These are phyloP conservation scores for Fusarium bulbicola DNA, from an alignment of 2,329 filamentous ascomycete genomes.

Conservation along the genomic window DNA sequence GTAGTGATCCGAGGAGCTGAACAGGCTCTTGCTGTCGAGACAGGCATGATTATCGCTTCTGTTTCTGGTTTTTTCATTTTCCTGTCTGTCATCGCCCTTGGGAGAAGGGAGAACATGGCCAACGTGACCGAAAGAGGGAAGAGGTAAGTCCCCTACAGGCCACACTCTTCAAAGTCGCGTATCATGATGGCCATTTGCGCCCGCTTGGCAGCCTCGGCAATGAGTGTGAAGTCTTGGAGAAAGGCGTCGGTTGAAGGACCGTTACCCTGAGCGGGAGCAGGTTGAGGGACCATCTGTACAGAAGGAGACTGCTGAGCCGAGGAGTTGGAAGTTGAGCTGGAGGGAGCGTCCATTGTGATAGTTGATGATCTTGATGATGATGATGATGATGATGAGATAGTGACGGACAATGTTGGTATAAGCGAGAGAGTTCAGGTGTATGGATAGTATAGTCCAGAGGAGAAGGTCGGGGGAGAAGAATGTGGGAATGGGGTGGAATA, in stretches of 20 bases:
- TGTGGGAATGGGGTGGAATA: conserved; percentile 19
- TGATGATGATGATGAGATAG: conserved; percentile 10
- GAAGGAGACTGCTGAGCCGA: conserved; percentile 47
- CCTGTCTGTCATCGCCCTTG: background rate
- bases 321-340: conserved; percentile 42
- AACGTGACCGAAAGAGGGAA: background rate
- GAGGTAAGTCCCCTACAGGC: conserved; percentile 53
- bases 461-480: background rate
- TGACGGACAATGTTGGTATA: conserved; percentile 5
- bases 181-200: conserved; percentile 91
- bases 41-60: background rate
- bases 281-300: conserved; percentile 39
- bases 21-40: background rate
- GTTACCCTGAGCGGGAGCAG: conserved; percentile 44
- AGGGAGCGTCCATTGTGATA: conserved; percentile 47
- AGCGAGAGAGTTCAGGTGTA: background rate
- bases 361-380: background rate
- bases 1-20: conserved; percentile 2
- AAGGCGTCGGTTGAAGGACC: conserved; percentile 64
- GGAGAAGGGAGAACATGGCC: background rate
- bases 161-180: conserved; percentile 82
- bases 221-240: conserved; percentile 82
- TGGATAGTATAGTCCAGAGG: background rate
- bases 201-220: conserved; percentile 92
- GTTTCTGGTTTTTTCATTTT: background rate